Conservation (phyloP, 1,284 basidiomycete genomes). For the Trametes polyzona region DNA sequence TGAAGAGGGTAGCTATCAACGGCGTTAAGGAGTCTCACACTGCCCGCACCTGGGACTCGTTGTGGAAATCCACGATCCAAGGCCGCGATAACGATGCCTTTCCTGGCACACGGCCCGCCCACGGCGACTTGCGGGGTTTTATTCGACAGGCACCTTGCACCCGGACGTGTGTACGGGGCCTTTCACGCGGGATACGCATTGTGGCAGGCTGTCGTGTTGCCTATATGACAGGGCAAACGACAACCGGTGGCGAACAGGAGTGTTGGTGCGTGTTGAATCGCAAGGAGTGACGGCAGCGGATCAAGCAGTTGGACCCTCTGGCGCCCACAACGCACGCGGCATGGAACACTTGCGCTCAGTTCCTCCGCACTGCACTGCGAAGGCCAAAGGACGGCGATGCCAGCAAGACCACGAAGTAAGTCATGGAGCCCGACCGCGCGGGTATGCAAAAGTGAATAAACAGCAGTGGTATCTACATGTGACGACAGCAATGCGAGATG, state of each 20-base stretch:
- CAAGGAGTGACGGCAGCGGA: background rate
- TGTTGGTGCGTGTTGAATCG: background rate
- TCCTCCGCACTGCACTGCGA: too few relatives aligned
- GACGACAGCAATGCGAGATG: conserved; percentile 23
- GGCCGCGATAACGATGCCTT: background rate
- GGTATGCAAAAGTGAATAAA: conserved; percentile 18
- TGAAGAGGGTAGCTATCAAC: background rate
- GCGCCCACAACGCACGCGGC: conserved; percentile 6
- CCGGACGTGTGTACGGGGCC: too few relatives aligned
- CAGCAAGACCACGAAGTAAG: background rate
- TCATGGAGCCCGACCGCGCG: conserved; percentile 3
- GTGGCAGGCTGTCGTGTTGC: background rate
- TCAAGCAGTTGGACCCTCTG: conserved; percentile 4
- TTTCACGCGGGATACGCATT: too few relatives aligned
- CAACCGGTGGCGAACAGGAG: background rate
- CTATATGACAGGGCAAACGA: background rate
- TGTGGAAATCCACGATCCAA: background rate
- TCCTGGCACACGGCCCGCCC: background rate
- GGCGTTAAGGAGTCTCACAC: background rate
- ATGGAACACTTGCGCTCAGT: too few relatives aligned
- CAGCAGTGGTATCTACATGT: conserved; percentile 22
- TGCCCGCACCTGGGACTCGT: background rate
- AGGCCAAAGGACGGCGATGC: too few relatives aligned
- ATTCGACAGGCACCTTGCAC: too few relatives aligned
- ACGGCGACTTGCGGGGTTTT: background rate